These are phyloP conservation scores for Yamagishiella unicocca DNA, from an alignment of 139 green algal species.

Conservation along the genomic window DNA sequence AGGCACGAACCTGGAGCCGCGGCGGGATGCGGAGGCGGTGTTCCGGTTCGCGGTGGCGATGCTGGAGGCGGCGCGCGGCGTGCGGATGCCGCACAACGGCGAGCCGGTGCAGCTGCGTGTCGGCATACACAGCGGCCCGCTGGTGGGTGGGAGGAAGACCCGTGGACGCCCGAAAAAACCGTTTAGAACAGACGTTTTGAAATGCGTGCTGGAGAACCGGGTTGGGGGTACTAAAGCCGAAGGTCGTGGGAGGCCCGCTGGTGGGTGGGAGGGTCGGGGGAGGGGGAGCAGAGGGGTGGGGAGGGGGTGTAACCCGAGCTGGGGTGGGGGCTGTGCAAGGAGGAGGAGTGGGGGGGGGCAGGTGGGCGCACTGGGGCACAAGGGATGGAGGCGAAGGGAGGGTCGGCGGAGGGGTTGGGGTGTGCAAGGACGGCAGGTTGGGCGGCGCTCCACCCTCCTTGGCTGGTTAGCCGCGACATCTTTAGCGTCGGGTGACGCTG, in stretches of 20 bases:
- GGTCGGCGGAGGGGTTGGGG: too few species aligned
- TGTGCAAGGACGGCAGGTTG: too few species aligned
- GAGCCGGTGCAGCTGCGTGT: slow-evolving; percentile 48
- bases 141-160: slow-evolving; percentile 19
- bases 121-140: slow-evolving; percentile 54
- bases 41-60: slow-evolving; percentile 40
- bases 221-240: neutral
- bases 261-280: too few species aligned
- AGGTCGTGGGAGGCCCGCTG: neutral
- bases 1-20: neutral
- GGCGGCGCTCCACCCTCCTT: too few species aligned
- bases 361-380: too few species aligned
- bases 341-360: too few species aligned
- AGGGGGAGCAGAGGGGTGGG: neutral
- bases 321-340: too few species aligned
- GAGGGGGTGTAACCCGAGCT: neutral
- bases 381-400: too few species aligned
- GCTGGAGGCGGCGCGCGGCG: slow-evolving; percentile 24
- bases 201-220: neutral
- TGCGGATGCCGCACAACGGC: slow-evolving; percentile 56
- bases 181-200: neutral
- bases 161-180: too few species aligned
- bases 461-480: too few species aligned
- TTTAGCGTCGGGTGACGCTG: too few species aligned
- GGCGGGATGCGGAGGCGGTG: neutral